Percentiles rank a stretch among this genome's conserved stretches.
Conservation (phyloP, 768 basidiomycete species). For the Mycena indigotica region DNA sequence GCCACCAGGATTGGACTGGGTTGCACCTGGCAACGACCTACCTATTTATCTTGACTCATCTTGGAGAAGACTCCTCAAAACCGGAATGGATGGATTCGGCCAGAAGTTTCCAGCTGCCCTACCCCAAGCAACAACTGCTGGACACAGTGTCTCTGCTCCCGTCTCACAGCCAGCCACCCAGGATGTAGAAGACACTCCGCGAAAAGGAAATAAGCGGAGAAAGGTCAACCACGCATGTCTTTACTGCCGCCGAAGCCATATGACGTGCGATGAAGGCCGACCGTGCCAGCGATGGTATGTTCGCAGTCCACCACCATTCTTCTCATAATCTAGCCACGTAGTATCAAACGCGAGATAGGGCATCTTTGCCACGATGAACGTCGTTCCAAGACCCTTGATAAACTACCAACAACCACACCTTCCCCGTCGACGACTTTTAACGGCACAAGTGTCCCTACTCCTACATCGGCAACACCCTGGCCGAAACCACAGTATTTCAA, state of each 20-base stretch:
- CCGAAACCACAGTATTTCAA: conserved; percentile 55
- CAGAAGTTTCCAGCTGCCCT: conserved; percentile 9
- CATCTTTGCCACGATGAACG: conserved; percentile 92
- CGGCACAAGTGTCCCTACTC: conserved; percentile 20
- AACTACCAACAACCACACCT: conserved; percentile 32
- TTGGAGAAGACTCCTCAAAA: too few relatives aligned
- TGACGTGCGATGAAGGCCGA: conserved; percentile 87
- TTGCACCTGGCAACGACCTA: too few relatives aligned
- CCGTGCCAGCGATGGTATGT: conserved; percentile 93
- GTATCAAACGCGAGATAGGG: conserved; percentile 95
- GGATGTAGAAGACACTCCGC: conserved; percentile 42
- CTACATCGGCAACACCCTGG: conserved; percentile 52
- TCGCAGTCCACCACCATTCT: conserved; percentile 2
- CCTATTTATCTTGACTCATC: too few relatives aligned
- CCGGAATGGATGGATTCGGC: conserved; percentile 22
- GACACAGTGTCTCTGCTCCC: background rate
- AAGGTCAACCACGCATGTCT: conserved; percentile 94
- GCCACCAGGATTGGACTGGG: too few relatives aligned
- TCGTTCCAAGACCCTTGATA: conserved; percentile 53
- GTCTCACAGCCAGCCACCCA: conserved; percentile 1
- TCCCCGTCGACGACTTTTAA: conserved; percentile 30
- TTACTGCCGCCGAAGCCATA: conserved; percentile 90
- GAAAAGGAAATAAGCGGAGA: conserved; percentile 64
- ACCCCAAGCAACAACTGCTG: background rate
- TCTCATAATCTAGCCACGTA: conserved; percentile 31